Base-by-base conservation (phyloP, 192 early-diverging fungal genomes). In the Allomyces macrogynus region DNA sequence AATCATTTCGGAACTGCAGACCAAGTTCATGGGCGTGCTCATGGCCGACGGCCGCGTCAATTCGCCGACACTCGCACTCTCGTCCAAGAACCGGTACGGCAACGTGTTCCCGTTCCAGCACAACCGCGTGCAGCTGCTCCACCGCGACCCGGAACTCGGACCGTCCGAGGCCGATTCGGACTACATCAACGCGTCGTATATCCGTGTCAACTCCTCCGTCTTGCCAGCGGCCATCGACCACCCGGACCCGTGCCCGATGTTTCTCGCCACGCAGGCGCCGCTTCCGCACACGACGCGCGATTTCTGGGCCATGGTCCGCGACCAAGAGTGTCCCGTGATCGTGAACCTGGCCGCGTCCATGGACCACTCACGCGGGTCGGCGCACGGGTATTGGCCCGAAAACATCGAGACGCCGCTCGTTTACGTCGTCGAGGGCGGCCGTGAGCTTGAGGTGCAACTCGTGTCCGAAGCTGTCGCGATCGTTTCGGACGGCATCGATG, bases 81-180 rank as follows among this genome's bases (percentile, higher is more conserved):
- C 49, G 16, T 57, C 49, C 16, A 57, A 57, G 49, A 78, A 76
- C 66, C 65, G 80, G 16, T 82, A 82, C 63, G 63, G 32, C 57
- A 77, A 82, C 63, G 78, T 82, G 24, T 61, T 77, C 16, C 80
- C 80, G 22, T 82, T 68, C 67, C 78, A 80, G 62, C n/a, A 65
- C 22, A 72, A 60, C 65, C 68, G 80, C 18, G 75, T 82, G 12
- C 25, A 24, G 23, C 69, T 82, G 0, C 49, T n/a, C 16, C 49
- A 57, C 20, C 49, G 49, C 3, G 16, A n/a, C 16, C 49, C 49
- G 3, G 49, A 57, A 14, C 20, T 57, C 16, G 12, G 16, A 3
- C 49, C 49, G 16, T 14, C 49, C 16, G 49, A 57, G 16, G 16
- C 49, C 16, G 16, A n/a, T 14, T 57, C 49, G 16, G 49, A 57